Evolutionary conservation across 768 basidiomycete species (phyloP).

Genomic region (Boletellus emodensis): DNA sequence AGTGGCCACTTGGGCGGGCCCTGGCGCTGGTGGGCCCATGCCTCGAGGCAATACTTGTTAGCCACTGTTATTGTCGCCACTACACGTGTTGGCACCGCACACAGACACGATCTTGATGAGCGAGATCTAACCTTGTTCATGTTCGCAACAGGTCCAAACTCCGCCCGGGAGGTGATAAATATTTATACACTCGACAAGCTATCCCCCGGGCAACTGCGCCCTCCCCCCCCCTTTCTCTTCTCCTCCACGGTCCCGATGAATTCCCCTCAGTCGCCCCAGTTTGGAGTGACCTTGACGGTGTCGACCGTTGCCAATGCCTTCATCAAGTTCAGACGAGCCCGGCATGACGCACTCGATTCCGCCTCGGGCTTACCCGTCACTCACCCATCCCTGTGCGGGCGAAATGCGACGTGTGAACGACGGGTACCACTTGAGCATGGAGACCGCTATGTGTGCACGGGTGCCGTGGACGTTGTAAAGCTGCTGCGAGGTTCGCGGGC

Average conservation of each 20-base stretch:
- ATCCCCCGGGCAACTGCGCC: background rate
- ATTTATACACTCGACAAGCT: slow-evolving; percentile 11
- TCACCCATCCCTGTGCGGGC: slow-evolving; percentile 31
- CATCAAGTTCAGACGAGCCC: slow-evolving; percentile 46
- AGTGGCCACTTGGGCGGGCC: background rate
- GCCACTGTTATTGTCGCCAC: background rate
- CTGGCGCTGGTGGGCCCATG: background rate
- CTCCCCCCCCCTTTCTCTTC: background rate
- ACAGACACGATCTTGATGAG: too few species aligned
- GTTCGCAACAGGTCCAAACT: slow-evolving; percentile 12
- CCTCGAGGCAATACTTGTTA: too few species aligned
- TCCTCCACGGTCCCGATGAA: slow-evolving; percentile 6
- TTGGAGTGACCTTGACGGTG: slow-evolving; percentile 21
- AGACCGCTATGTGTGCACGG: slow-evolving; percentile 54
- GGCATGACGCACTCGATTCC: slow-evolving; percentile 32
- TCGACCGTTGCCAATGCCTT: slow-evolving; percentile 50
- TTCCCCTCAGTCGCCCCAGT: slow-evolving; percentile 21
- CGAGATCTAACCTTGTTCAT: too few species aligned
- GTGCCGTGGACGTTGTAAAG: slow-evolving; percentile 56
- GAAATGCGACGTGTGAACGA: slow-evolving; percentile 23
- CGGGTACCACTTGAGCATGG: slow-evolving; percentile 33
- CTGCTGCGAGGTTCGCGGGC: slow-evolving; percentile 55
- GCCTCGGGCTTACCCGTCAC: slow-evolving; percentile 38
- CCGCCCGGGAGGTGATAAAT: slow-evolving; percentile 11
- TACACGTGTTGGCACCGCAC: background rate